Percentiles rank a stretch among this genome's conserved stretches.
Evolutionary conservation across 768 basidiomycete species (phyloP).

Genomic region (Dacryopinax primogenitus): DNA sequence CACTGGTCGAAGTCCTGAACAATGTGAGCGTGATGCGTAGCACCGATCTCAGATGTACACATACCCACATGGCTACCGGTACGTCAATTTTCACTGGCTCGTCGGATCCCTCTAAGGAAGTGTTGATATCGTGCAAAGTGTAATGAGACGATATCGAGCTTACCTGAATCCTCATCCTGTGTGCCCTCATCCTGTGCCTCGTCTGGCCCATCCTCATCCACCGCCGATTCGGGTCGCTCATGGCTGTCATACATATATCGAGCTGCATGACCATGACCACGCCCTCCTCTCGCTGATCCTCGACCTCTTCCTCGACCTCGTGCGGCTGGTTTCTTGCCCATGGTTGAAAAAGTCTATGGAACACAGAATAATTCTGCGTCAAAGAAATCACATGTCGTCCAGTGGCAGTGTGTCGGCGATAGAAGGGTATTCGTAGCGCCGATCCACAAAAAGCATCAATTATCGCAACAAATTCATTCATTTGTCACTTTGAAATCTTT

Average conservation of each 20-base stretch:
- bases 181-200: conserved; percentile 30
- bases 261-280: conserved; percentile 11
- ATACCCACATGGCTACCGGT: conserved; percentile 93
- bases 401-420: no score
- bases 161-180: conserved; percentile 7
- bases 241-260: conserved; percentile 22
- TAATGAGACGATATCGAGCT: conserved; percentile 14
- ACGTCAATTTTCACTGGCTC: conserved; percentile 37
- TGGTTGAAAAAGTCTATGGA: no score
- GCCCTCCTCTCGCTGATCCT: conserved; percentile 11
- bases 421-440: no score
- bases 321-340: conserved; percentile 13
- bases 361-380: no score
- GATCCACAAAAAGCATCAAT: no score
- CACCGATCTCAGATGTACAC: conserved; percentile 25
- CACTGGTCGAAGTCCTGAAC: conserved; percentile 94
- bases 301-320: conserved; percentile 10
- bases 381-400: no score
- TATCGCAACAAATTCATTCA: no score
- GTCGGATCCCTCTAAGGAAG: background rate
- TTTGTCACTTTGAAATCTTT: no score
- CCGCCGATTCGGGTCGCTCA: conserved; percentile 45
- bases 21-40: conserved; percentile 4
- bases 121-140: conserved; percentile 12
- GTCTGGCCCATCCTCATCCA: conserved; percentile 35